Conservation (phyloP, 305 asterid species). For the Plantago coronopus region DNA sequence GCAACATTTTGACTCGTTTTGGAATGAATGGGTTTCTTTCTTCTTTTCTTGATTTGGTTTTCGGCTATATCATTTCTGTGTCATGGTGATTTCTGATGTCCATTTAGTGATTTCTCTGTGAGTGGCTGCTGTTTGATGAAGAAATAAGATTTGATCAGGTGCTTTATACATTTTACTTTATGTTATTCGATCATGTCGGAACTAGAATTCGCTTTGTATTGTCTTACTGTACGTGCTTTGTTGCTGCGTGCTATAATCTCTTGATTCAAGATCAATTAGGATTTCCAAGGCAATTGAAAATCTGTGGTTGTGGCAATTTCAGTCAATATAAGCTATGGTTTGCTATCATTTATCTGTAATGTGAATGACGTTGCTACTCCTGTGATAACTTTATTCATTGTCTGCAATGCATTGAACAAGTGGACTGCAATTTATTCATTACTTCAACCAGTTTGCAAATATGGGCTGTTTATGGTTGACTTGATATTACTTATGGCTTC, state of each 20-base stretch:
- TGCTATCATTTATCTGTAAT: too few relatives aligned
- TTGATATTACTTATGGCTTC: slow-evolving; percentile 1
- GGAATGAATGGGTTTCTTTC: slow-evolving; percentile 3
- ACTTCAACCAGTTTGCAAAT: not conserved
- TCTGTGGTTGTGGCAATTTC: too few relatives aligned
- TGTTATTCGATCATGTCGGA: not conserved
- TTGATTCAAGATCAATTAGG: not conserved
- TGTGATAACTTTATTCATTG: too few relatives aligned
- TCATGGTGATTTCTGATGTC: slow-evolving; percentile 6
- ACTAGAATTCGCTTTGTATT: not conserved
- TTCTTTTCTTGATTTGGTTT: slow-evolving; percentile 2
- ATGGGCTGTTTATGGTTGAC: slow-evolving; percentile 9
- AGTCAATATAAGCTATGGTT: too few relatives aligned
- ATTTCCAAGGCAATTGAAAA: not conserved
- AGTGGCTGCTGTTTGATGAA: slow-evolving; percentile 2
- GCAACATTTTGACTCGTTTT: slow-evolving; percentile 16
- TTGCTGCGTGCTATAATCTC: not conserved
- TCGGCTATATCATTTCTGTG: slow-evolving; percentile 1
- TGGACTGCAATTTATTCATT: not conserved
- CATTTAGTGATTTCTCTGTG: slow-evolving; percentile 1
- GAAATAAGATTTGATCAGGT: slow-evolving; percentile 13
- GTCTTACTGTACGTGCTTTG: not conserved
- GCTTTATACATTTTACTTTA: not conserved
- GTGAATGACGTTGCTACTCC: too few relatives aligned
- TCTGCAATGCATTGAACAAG: not conserved